Base-by-base conservation (phyloP, 345 rosid species). In the Clausena lansium region DNA sequence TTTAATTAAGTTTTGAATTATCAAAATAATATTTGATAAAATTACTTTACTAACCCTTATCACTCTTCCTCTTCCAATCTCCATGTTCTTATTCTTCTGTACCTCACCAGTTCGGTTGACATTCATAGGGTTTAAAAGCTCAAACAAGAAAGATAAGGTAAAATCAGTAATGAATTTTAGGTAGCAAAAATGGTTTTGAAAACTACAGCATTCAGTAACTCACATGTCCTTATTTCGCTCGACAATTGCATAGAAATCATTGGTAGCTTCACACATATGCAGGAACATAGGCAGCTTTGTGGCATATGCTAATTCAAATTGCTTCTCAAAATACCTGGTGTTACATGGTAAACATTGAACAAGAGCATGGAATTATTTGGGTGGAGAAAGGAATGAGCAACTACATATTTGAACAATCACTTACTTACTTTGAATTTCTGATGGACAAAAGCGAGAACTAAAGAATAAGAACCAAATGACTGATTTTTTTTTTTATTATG, bases 261-360 rank as follows among this genome's bases (percentile, higher is more conserved):
- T 84, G 50, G 93, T 94, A 70, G 98, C 98, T 62, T 94, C 98
- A 81, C 97, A 95, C 98, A 96, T 94, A 80, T 96, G 98, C 65
- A 96, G 86, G 83, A 96, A 96, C 98, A 96, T 92, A 2, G 98
- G 98, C 75, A 94, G 85, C 82, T 96, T 91, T 78, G 97, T 92
- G 39, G 92, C 92, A 85, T 86, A 69, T 71, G 98, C 98, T 86
- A 96, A 80, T 74, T 92, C 98, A 78, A 96, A 96, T 82, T 96
- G 98, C 93, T 96, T 96, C 92, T 89, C 97, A 81, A 96, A 94
- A 71, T 94, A 92, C 90, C 97, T 96, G 76, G 54, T 47, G 68
- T 70, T 58, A 73, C 62, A 64, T 67, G 77, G 54, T 32, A 38
- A 13, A 67, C 20, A 54, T 15, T 35, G 9, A 28, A 63, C 38